Conservation (phyloP, 192 early-diverging fungal species). For the Entrophospora sp. region DNA sequence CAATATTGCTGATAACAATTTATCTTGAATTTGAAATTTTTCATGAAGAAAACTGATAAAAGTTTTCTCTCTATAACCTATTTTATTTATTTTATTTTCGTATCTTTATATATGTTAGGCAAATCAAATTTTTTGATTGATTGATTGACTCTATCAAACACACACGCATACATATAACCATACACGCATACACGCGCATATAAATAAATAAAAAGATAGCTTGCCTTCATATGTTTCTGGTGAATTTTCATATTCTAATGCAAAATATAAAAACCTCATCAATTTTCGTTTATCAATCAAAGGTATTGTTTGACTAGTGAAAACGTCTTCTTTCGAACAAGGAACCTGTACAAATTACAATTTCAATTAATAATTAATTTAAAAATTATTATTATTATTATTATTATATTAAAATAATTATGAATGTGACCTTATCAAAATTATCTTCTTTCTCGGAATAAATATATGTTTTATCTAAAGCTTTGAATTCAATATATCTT, state of each 20-base stretch:
- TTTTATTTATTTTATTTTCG: background rate
- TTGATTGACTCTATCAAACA: too few species aligned
- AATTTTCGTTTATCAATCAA: constrained; percentile 82
- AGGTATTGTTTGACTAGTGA: constrained; percentile 61
- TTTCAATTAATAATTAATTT: too few species aligned
- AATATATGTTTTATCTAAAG: constrained; percentile 62
- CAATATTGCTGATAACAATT: constrained; percentile 51
- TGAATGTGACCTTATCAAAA: constrained; percentile 38
- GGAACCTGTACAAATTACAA: constrained; percentile 76
- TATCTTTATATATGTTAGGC: background rate
- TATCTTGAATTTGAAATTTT: constrained; percentile 54
- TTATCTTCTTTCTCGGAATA: constrained; percentile 25
- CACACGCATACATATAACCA: too few species aligned
- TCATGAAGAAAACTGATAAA: constrained; percentile 38
- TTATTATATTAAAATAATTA: background rate
- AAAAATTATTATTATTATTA: background rate
- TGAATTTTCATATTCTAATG: constrained; percentile 41
- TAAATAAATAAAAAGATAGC: constrained; percentile 17
- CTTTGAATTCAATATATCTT: constrained; percentile 83
- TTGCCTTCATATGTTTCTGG: constrained; percentile 29
- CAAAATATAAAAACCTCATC: constrained; percentile 78
- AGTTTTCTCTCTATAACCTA: constrained; percentile 35
- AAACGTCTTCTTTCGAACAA: constrained; percentile 85
- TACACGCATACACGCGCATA: too few species aligned
- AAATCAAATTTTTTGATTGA: too few species aligned